These are phyloP conservation scores for Penicillium coffeae DNA, from an alignment of 495 filamentous ascomycete species.

Conservation along the genomic window DNA sequence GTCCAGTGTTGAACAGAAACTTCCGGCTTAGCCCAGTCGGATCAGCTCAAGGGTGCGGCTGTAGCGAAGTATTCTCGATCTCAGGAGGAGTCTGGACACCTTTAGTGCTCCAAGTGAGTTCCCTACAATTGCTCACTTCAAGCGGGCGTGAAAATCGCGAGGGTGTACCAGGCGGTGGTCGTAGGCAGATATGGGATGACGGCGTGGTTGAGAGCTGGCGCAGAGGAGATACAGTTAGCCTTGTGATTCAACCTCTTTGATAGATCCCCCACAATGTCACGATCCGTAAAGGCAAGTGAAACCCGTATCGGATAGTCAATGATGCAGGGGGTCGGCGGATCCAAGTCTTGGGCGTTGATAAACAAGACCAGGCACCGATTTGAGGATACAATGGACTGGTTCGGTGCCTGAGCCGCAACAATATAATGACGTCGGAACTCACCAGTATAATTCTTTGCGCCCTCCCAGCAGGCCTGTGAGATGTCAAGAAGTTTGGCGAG, in stretches of 20 bases:
- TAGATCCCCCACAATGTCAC: background rate
- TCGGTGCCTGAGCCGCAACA: background rate
- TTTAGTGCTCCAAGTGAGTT: background rate
- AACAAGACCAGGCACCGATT: slow-evolving; percentile 14
- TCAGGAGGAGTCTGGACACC: background rate
- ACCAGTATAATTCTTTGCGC: slow-evolving; percentile 2
- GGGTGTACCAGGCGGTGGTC: background rate
- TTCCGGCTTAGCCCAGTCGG: slow-evolving; percentile 1
- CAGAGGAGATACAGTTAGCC: slow-evolving; percentile 14
- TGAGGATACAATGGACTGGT: slow-evolving; percentile 12
- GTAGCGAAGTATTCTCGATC: background rate
- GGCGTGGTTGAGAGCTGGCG: slow-evolving; percentile 15
- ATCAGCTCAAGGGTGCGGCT: background rate
- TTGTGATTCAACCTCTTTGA: slow-evolving; percentile 1
- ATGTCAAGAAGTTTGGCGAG: too few species aligned
- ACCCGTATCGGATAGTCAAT: slow-evolving; percentile 14
- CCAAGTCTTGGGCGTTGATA: slow-evolving; percentile 18
- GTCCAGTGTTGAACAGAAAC: background rate
- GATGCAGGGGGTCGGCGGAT: slow-evolving; percentile 20
- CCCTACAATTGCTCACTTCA: background rate
- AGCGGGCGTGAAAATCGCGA: background rate
- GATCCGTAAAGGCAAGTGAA: slow-evolving; percentile 25
- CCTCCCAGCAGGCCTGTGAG: too few species aligned
- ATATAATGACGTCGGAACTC: background rate
- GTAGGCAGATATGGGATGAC: slow-evolving; percentile 1